Evolutionary conservation across 257 asterid species (phyloP), one percentile per base, ranked within the genome.

Genomic region (Solanum clarkiae): DNA sequence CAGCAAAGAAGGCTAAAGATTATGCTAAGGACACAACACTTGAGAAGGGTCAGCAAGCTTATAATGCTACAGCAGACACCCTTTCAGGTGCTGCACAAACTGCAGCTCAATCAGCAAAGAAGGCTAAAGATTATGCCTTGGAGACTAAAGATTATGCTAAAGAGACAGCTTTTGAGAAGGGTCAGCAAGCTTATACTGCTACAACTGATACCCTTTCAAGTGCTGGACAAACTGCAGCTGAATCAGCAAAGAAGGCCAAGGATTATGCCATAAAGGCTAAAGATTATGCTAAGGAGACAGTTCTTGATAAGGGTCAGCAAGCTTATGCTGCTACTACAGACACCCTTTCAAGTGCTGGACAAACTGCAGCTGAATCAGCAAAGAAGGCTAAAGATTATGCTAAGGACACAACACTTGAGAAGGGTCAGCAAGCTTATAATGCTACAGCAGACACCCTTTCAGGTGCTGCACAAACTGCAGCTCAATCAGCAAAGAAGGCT

Each of bases 361-460:
- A 32, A 10, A 65, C 72, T 20, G 54, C 71, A 29, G 53, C 22
- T 36, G 26, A 69, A 17, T 36, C 81, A 54, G 83, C 86, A n/a
- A 87, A 71, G 45, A 87, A 85, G 53, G 93, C 89, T 0, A 90
- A 74, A 65, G 93, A 87, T 56, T 86, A 86, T 32, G 56, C 88
- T 3, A 65, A n/a, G 4, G 69, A 72, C 36, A 42, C 55, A 42
- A 6, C 0, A 5, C 3, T 10, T 5, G 26, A 10, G 0, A 42
- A 70, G 4, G 74, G 74, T 66, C 74, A 66, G 3, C 59, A 74
- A 45, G 59, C 59, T 74, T 74, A 6, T n/a, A 0, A 0, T 45
- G 17, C 81, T 5, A 74, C 81, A 0, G 45, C 20, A n/a, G 59
- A 74, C 0, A 74, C 81, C 57, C 81, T 74, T 45, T 74, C 42